Conservation (phyloP, 192 early-diverging fungal species). For the Coemansia aciculifera region DNA sequence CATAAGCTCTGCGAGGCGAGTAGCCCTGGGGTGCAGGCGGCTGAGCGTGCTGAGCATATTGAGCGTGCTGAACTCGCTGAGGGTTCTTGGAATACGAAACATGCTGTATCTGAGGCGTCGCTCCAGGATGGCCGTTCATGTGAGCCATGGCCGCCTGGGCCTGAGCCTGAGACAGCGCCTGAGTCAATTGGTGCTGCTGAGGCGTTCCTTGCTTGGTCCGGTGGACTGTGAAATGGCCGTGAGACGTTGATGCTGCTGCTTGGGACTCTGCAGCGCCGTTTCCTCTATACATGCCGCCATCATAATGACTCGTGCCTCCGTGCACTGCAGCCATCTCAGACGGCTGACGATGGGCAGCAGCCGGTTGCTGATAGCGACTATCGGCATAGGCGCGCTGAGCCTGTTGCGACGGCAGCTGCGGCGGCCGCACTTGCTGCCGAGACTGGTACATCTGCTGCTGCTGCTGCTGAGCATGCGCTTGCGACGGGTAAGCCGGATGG, state of each 20-base stretch:
- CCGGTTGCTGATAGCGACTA: constrained; percentile 5
- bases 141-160: background rate
- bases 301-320: background rate
- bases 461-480: constrained; percentile 1
- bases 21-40: background rate
- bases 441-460: background rate
- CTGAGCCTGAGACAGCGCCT: background rate
- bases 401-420: constrained; percentile 11
- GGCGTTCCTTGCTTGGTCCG: background rate
- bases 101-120: background rate
- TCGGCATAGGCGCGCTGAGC: constrained; percentile 5
- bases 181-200: constrained; percentile 3
- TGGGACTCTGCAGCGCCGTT: background rate
- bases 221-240: background rate
- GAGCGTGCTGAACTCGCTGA: background rate
- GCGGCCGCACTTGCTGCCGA: background rate
- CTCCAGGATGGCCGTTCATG: background rate
- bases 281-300: background rate
- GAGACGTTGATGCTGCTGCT: background rate
- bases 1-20: background rate
- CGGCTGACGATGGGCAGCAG: background rate
- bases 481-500: background rate
- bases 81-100: background rate
- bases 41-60: background rate
- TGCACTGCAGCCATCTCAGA: background rate